phyloP scores from a whole-genome alignment of 2,329 filamentous ascomycete species.

The Drechslerella dactyloides region DNA sequence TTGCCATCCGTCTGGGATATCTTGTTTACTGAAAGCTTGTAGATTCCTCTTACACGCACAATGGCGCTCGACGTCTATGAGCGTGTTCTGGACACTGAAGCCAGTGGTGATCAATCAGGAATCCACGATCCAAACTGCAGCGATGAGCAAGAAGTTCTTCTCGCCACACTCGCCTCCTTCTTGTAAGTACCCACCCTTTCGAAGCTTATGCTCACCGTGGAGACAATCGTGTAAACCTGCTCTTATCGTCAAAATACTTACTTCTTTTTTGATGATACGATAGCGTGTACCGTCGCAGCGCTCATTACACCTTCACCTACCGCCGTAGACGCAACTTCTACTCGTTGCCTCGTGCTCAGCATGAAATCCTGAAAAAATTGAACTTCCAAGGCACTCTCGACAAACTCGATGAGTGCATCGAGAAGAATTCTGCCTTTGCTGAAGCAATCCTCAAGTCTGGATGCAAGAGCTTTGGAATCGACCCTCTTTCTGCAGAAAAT shows the following conservation, averaged over 20 bases:
- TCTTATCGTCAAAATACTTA: background rate
- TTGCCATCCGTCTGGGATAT: background rate
- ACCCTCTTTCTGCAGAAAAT: slow-evolving; percentile 58
- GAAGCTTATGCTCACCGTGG: no score
- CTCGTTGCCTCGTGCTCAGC: slow-evolving; percentile 80
- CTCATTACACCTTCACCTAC: slow-evolving; percentile 90
- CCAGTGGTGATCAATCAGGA: slow-evolving; percentile 13
- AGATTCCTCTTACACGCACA: slow-evolving; percentile 7
- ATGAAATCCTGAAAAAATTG: slow-evolving; percentile 81
- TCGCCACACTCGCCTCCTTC: slow-evolving; percentile 27
- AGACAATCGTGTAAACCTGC: no score
- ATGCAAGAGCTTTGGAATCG: slow-evolving; percentile 70
- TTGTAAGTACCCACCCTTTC: slow-evolving; percentile 20
- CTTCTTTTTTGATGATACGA: background rate
- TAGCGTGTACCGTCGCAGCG: slow-evolving; percentile 60
- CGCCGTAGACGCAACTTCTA: slow-evolving; percentile 91
- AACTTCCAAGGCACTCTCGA: slow-evolving; percentile 79
- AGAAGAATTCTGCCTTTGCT: slow-evolving; percentile 82
- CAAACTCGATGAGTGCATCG: slow-evolving; percentile 83
- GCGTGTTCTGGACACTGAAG: slow-evolving; percentile 19
- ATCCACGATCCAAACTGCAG: slow-evolving; percentile 21
- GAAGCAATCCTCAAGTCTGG: slow-evolving; percentile 76
- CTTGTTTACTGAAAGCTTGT: slow-evolving; percentile 10
- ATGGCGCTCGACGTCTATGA: background rate
- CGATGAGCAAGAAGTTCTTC: slow-evolving; percentile 29